Base-by-base conservation (phyloP, 768 basidiomycete genomes). In the Russula sp. region DNA sequence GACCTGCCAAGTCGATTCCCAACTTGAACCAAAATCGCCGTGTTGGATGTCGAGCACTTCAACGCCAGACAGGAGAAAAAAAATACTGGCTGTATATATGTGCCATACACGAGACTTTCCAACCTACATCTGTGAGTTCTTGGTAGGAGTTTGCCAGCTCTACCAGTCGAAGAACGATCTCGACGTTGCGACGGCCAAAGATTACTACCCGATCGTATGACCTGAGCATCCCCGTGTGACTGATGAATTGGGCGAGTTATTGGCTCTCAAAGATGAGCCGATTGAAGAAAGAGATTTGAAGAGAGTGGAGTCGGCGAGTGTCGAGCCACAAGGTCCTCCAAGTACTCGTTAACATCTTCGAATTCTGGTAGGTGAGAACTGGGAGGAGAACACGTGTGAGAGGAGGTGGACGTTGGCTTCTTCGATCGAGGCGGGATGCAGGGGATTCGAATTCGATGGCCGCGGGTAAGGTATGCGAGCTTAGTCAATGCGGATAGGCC, bases 261-360 rank as follows among this genome's bases (percentile, higher is more conserved):
- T 42, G 42, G 2, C 18, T 10, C 16, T 60, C 31, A 11, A 42
- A 34, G 11, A 55, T 27, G 4, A 49, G 11, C 11, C 39, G 60
- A 6, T 54, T 37, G 47, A 54, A 22, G 42, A 39, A 49, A 0
- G 3, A 10, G 48, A 55, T 39, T 7, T 5, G 20, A n/a, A 61
- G 8, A 13, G 31, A 10, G 3, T 55, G 1, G 35, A 61, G 27
- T n/a, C 13, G 37, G 32, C 47, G 60, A 16, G 18, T n/a, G 18
- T 55, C 60, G 45, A 61, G 48, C 22, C 2, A 50, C 10, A 31
- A 61, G n/a, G 31, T 34, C 61, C 7, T 61, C 61, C 44, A 61
- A 18, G 48, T 61, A 55, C 32, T 61, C 47, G 39, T 39, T 34
- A 11, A n/a, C 39, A 31, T 54, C 47, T 16, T 13, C 6, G 45